A percentile compares a stretch with the other conserved stretches of the same genome.
These are phyloP conservation scores for Volvox reticuliferus DNA, from an alignment of 139 green algal genomes.

Conservation along the genomic window DNA sequence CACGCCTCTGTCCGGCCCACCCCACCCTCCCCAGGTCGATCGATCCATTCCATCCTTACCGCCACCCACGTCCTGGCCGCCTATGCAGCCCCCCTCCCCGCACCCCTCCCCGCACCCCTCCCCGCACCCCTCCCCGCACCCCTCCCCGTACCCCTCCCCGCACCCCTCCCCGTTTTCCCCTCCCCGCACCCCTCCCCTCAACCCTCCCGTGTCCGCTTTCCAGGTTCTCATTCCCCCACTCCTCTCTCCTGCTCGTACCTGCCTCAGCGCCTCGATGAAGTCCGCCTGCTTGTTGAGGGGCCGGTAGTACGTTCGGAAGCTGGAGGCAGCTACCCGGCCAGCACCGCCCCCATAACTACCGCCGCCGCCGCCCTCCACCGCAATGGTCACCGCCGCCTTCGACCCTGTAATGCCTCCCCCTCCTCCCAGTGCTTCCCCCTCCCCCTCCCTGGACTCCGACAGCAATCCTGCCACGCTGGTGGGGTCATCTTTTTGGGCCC, in stretches of 20 bases:
- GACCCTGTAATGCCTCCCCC: background rate
- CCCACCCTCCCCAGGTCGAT: too few species aligned
- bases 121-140: too few species aligned
- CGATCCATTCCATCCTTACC: too few species aligned
- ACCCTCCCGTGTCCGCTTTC: background rate
- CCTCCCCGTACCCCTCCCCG: too few species aligned
- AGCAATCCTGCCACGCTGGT: conserved; percentile 51
- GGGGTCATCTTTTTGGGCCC: conserved; percentile 40
- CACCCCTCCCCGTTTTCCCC: conserved; percentile 7
- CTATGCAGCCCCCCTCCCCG: background rate
- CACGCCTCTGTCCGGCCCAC: too few species aligned
- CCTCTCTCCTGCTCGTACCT: conserved; percentile 19
- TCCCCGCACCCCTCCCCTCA: too few species aligned
- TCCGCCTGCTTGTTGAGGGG: conserved; percentile 84
- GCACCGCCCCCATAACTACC: background rate
- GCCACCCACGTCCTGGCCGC: background rate
- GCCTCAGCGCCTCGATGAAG: conserved; percentile 83
- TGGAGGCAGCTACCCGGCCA: conserved; percentile 73
- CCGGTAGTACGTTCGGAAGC: conserved; percentile 90
- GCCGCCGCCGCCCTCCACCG: background rate
- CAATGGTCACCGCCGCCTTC: background rate
- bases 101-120: too few species aligned
- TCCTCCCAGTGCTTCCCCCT: background rate
- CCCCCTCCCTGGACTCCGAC: background rate
- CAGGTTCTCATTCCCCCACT: background rate